These are phyloP conservation scores for Penstemon newberryi DNA, from an alignment of 257 asterid species.

Conservation along the genomic window DNA sequence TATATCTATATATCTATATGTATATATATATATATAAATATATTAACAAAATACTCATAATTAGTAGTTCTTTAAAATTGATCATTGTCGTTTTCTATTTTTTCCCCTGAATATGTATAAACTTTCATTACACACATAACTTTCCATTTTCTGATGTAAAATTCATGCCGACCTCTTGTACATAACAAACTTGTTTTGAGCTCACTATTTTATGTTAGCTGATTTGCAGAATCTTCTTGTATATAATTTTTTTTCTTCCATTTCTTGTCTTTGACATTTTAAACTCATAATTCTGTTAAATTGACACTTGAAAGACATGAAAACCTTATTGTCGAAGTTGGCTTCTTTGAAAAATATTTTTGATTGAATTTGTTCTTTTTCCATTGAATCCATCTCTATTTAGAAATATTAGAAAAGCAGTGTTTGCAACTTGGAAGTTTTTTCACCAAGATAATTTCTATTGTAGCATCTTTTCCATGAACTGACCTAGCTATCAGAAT, in stretches of 20 bases:
- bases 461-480: background rate
- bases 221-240: conserved; percentile 6
- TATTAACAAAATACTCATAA: too few species aligned
- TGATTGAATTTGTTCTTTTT: background rate
- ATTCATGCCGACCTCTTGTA: too few species aligned
- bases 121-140: too few species aligned
- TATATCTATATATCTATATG: too few species aligned
- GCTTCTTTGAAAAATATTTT: background rate
- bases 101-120: too few species aligned
- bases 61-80: too few species aligned
- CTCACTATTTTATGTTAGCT: conserved; percentile 1
- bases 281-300: background rate
- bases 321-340: background rate
- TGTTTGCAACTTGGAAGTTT: background rate
- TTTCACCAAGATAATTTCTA: background rate
- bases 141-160: too few species aligned
- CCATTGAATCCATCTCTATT: background rate
- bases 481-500: conserved; percentile 18
- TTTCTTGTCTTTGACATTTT: background rate
- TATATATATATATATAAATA: too few species aligned
- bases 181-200: too few species aligned
- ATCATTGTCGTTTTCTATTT: too few species aligned
- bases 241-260: background rate
- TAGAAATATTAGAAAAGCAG: background rate
- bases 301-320: conserved; percentile 16